Conservation (phyloP, 345 rosid genomes). For the Citrus mangshanensis region DNA sequence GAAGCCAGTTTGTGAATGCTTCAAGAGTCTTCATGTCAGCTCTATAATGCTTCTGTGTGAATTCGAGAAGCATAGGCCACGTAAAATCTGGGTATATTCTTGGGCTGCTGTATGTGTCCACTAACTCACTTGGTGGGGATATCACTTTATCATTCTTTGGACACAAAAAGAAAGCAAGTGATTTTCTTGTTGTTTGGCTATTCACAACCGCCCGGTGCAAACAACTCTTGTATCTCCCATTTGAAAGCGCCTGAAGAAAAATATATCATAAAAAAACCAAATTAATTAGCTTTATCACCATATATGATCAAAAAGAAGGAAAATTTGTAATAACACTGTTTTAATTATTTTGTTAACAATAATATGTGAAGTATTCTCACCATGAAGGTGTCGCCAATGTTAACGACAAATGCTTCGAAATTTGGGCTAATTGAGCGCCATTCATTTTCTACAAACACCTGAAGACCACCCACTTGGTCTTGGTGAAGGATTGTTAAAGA, state of each 20-base stretch:
- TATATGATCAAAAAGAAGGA: neutral
- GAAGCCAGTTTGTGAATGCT: conserved; percentile 60
- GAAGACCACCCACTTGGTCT: conserved; percentile 92
- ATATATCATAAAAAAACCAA: neutral
- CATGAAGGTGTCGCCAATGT: conserved; percentile 99
- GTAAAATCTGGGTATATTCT: conserved; percentile 85
- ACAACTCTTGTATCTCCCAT: conserved; percentile 85
- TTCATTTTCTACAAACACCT: conserved; percentile 79
- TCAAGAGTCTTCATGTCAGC: conserved; percentile 88
- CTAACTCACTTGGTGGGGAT: conserved; percentile 69
- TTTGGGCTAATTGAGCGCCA: conserved; percentile 81
- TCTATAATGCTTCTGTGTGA: conserved; percentile 83
- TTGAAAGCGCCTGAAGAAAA: conserved; percentile 71
- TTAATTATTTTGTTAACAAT: neutral
- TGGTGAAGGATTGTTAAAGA: conserved; percentile 98
- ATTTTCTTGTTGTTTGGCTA: conserved; percentile 71
- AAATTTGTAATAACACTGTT: too few relatives aligned
- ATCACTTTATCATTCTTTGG: conserved; percentile 77
- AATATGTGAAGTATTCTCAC: conserved; percentile 31
- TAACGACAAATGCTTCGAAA: conserved; percentile 79
- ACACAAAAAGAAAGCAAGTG: conserved; percentile 92
- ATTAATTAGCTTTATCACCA: neutral
- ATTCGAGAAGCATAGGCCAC: conserved; percentile 76
- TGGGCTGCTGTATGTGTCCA: conserved; percentile 43
- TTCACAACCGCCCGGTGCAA: conserved; percentile 95